Evolutionary conservation across 352 stramenopile species (phyloP), one percentile per base, ranked within the genome.

Genomic region (Globisporangium viniferum): DNA sequence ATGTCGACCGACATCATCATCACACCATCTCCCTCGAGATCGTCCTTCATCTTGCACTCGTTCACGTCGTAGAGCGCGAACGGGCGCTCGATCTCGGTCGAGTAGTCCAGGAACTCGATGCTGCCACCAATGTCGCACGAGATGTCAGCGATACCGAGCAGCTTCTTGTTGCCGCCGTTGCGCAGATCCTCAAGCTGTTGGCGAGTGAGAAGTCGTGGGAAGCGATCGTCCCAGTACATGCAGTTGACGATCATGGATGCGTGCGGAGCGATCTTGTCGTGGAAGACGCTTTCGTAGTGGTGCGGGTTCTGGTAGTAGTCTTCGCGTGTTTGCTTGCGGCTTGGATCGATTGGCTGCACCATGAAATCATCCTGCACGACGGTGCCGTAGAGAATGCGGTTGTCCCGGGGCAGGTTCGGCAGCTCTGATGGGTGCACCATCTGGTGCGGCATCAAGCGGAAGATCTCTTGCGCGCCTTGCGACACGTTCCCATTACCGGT

Each of bases 1-100:
- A 98, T 98, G 72, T 99, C 96, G 33, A 99, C 94, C 12, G 90
- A 92, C 87, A 98, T 95, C 75, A 98, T 93, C 74, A 97, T 92
- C 48, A 98, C 84, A 6, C 91, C 92, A 48, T 93, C 69, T 18
- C 79, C 74, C 3, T 92, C 80, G 18, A 91, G 77, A 20, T 88
- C 81, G 36, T 91, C 74, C 24, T 82, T 80, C 85, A 88, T 94
- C 70, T 81, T 91, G 64, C 73, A 77, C 63, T 76, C 77, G 58
- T 76, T 82, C 39, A 87, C 76, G 70, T 98, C 90, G 72, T 98
- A 98, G 33, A 95, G 74, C 58, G 92, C 97, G 75, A 98, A 98
- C 51, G 97, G 97, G 1, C 93, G 86, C 67, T 98, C 96, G 70
- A 99, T 98, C 41, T 96, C 89, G 6, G 94, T 98, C 10, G 90